Base-by-base conservation (phyloP, 305 asterid genomes). In the Fraxinus sp. region DNA sequence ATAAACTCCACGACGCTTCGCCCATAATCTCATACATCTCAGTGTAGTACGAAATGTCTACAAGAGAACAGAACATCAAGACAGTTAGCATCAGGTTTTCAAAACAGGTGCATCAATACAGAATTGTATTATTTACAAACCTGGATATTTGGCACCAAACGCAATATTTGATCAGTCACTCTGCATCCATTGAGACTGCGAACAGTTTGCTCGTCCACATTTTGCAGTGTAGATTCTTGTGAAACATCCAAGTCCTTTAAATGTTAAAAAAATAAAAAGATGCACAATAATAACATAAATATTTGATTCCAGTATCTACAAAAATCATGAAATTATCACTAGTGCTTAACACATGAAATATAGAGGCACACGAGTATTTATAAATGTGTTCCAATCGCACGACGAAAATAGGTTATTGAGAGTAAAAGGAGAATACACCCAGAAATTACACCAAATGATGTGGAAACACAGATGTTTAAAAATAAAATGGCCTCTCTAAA, bases 151-250 rank as follows among this genome's bases (percentile, higher is more conserved):
- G 99, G 99, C 82, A 95, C 99, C 83, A 93, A 85, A 37, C 92
- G 93, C 84, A 94, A 87, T 85, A 95, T 92, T 79, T 93, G 95
- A 85, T 95, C 98, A 0, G 98, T 94, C 78, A 93, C 97, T 89
- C 98, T 90, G 88, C 99, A 95, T 75, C 99, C 99, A 88, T 94
- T 95, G 74, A 95, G 97, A 90, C 99, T 94, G 75, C 97, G 97
- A 86, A 94, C 98, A 33, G 99, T 93, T 90, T 93, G 97, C 80
- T 93, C 98, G 84, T 94, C 99, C 79, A 93, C 97, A 90, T 92
- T 92, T 85, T 95, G 97, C 82, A 95, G 91, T 80, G 93, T 91
- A 22, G 98, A 90, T 78, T 93, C 99, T 91, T 94, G 97, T 24
- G 98, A 92, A 78, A 94, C 59, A 84, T 94, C 97, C 89, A 95